Evolutionary conservation across 1,284 basidiomycete genomes (phyloP).

Genomic region (Sanghuangporus baumii): DNA sequence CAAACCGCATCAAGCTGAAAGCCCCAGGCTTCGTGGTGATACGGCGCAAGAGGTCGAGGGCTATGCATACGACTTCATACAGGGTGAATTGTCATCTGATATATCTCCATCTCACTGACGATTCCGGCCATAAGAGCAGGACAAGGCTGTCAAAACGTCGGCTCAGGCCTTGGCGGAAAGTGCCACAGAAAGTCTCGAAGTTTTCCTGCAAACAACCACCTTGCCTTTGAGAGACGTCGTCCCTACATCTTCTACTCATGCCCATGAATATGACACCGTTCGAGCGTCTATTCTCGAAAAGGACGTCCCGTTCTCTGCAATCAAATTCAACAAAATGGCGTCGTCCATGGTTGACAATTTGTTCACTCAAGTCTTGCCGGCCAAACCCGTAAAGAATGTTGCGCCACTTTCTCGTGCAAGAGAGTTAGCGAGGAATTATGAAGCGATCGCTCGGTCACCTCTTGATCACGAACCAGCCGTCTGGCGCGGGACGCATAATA

Average conservation of each 20-base stretch:
- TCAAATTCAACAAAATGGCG: background rate
- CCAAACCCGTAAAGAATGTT: background rate
- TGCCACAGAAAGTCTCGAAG: background rate
- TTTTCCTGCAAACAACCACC: background rate
- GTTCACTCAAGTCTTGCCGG: background rate
- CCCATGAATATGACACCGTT: background rate
- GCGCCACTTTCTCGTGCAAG: background rate
- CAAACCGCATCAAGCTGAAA: no score
- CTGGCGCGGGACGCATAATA: background rate
- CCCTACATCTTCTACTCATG: background rate
- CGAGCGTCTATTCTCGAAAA: background rate
- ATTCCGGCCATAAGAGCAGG: no score
- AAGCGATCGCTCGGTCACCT: background rate
- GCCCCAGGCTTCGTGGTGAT: no score
- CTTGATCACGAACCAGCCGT: background rate
- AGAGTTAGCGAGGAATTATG: background rate
- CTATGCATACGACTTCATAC: no score
- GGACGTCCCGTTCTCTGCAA: background rate
- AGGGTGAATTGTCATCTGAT: no score
- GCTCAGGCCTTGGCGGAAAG: background rate
- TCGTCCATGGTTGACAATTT: background rate
- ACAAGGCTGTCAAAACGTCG: background rate
- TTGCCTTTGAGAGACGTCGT: background rate
- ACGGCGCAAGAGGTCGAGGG: no score
- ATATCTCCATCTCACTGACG: no score